These are phyloP conservation scores for Periconia macrospinosa DNA, from an alignment of 2,329 filamentous ascomycete species.

Conservation along the genomic window DNA sequence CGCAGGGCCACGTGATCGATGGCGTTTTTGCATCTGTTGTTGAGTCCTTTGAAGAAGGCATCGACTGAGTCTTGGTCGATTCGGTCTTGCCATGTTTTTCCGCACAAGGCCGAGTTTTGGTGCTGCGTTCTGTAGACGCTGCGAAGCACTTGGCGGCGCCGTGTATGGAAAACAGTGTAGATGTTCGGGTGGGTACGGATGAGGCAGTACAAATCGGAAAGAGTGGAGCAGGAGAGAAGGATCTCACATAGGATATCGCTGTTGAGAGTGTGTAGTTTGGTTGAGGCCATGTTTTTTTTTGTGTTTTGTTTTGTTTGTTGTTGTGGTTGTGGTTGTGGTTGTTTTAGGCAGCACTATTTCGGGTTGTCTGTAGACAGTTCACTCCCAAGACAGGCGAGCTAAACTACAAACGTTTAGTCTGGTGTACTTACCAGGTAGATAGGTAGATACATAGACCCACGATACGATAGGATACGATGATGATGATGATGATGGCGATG, in stretches of 20 bases:
- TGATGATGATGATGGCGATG: no score
- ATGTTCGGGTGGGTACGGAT: constrained; percentile 4
- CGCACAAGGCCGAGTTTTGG: not conserved
- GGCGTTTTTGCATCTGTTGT: constrained; percentile 63
- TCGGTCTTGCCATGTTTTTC: not conserved
- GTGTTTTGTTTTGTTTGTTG: not conserved
- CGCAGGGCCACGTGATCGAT: constrained; percentile 1
- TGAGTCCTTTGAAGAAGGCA: not conserved
- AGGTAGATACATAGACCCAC: no score
- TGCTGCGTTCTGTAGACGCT: not conserved
- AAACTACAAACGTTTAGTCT: no score
- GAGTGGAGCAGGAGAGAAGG: not conserved
- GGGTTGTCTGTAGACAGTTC: no score
- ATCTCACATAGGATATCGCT: constrained; percentile 2
- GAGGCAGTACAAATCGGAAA: not conserved
- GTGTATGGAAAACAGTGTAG: not conserved
- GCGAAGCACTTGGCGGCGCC: constrained; percentile 1
- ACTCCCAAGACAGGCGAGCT: no score
- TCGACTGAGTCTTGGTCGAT: not conserved
- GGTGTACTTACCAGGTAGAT: no score
- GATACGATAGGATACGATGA: no score
- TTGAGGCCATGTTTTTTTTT: not conserved
- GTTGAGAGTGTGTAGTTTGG: constrained; percentile 6
- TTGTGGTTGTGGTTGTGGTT: not conserved
- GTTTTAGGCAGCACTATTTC: no score